Conservation (phyloP, 768 basidiomycete species). For the Phlegmacium glaucopus region DNA sequence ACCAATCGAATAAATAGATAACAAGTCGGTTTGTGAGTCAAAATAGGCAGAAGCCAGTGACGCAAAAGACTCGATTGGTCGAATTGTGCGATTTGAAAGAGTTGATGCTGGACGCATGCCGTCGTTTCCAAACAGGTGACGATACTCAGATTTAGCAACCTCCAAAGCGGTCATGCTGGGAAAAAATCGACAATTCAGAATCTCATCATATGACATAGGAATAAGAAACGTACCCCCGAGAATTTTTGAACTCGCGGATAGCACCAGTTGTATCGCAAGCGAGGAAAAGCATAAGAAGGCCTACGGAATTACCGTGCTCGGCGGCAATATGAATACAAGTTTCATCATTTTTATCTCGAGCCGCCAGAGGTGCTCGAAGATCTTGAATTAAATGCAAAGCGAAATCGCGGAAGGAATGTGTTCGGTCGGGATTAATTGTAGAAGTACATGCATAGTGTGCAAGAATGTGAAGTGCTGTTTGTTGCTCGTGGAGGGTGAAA, state of each 20-base stretch:
- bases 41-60: slow-evolving; percentile 42
- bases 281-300: slow-evolving; percentile 59
- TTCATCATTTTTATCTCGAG: slow-evolving; percentile 63
- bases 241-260: slow-evolving; percentile 61
- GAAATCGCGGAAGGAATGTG: slow-evolving; percentile 50
- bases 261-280: slow-evolving; percentile 57
- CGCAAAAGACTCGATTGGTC: slow-evolving; percentile 42
- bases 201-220: slow-evolving; percentile 6
- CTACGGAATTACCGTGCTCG: slow-evolving; percentile 64
- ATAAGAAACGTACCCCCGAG: slow-evolving; percentile 55
- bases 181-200: slow-evolving; percentile 1
- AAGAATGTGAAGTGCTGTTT: slow-evolving; percentile 67
- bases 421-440: slow-evolving; percentile 29
- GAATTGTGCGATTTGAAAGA: slow-evolving; percentile 53
- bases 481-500: slow-evolving; percentile 62
- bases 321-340: slow-evolving; percentile 82
- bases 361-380: slow-evolving; percentile 65
- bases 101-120: slow-evolving; percentile 48
- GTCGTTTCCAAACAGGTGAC: slow-evolving; percentile 55
- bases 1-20: slow-evolving; percentile 33
- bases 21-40: slow-evolving; percentile 22
- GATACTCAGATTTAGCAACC: slow-evolving; percentile 65
- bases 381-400: slow-evolving; percentile 65
- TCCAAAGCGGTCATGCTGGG: slow-evolving; percentile 62
- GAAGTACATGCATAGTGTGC: slow-evolving; percentile 38